Conservation (phyloP, 2,329 filamentous ascomycete species). For the Colletotrichum sp. region DNA sequence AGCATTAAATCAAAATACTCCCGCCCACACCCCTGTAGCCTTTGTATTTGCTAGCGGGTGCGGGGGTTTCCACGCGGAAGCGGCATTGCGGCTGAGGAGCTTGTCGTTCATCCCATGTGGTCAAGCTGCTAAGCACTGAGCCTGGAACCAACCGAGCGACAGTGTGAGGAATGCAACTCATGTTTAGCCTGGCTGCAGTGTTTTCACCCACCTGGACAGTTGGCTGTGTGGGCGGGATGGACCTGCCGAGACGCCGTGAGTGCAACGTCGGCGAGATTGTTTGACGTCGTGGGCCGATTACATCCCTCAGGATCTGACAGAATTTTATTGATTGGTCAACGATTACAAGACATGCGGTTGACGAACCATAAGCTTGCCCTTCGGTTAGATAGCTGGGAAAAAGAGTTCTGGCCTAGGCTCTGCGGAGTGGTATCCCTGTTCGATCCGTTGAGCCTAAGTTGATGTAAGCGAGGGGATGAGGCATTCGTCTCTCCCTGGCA, state of each 20-base stretch:
- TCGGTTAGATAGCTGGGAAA: not conserved
- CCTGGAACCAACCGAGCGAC: not conserved
- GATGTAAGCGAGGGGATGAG: not conserved
- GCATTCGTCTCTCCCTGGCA: not conserved
- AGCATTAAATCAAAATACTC: not conserved
- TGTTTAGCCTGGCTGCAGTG: not conserved
- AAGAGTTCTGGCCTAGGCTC: not conserved
- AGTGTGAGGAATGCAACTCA: not conserved
- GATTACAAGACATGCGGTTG: not conserved
- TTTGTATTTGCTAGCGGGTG: not conserved
- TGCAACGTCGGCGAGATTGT: not conserved
- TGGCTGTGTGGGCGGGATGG: not conserved
- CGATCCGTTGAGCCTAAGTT: not conserved
- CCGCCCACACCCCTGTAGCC: not conserved
- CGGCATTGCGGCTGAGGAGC: not conserved
- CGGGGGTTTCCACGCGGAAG: not conserved
- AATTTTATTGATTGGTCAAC: not conserved
- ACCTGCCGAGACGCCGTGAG: not conserved
- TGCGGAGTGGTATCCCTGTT: not conserved
- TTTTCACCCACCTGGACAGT: not conserved
- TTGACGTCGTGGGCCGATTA: not conserved
- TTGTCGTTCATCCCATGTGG: not conserved
- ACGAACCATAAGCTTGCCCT: not conserved
- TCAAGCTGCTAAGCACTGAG: not conserved
- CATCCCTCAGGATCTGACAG: not conserved